Base-by-base conservation (phyloP, 352 stramenopile genomes). In the Phytophthora citricola region DNA sequence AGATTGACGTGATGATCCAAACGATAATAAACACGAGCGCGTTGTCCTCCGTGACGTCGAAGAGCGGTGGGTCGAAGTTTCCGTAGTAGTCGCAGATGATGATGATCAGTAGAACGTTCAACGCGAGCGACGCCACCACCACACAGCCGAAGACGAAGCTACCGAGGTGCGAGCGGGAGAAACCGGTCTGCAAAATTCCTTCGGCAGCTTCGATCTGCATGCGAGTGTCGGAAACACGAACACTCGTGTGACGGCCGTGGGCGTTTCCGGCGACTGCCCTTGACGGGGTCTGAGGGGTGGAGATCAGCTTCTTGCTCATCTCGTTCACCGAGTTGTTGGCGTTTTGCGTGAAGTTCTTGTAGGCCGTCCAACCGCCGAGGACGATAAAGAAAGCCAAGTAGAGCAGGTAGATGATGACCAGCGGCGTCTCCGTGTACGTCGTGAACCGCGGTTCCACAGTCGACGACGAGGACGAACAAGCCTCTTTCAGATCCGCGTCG, bases 51-150 rank as follows among this genome's bases (percentile, higher is more conserved):
- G 34, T 20, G 45, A 29, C 2, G n/a, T 71, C 69, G 24, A 81
- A 78, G 2, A 78, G 56, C 3, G 38, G 59, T 1, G 69, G 73
- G 0, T 54, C 53, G 47, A 76, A 81, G 34, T 59, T 63, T 1
- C 60, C 61, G 39, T 81, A 78, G 50, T 73, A 78, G 66, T 81
- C 73, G 53, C 48, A 62, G 24, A 81, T 75, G 24, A 81, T 39
- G 12, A 78, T 27, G 29, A 81, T 34, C 9, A 81, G 20, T 12
- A 78, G 36, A 0, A 63, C 65, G 22, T 78, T 20, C 17, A 78
- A 34, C 4, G 32, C 48, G 1, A 55, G 32, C 10, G 48, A 55
- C 0, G 48, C 48, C 4, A 55, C 9, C 20, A 55, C 31, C 8
- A 78, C 63, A 44, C 71, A 81, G 0, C 32, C 27, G 27, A 81